Evolutionary conservation across 2,329 filamentous ascomycete genomes (phyloP).

Genomic region (Phialocephala sp.): DNA sequence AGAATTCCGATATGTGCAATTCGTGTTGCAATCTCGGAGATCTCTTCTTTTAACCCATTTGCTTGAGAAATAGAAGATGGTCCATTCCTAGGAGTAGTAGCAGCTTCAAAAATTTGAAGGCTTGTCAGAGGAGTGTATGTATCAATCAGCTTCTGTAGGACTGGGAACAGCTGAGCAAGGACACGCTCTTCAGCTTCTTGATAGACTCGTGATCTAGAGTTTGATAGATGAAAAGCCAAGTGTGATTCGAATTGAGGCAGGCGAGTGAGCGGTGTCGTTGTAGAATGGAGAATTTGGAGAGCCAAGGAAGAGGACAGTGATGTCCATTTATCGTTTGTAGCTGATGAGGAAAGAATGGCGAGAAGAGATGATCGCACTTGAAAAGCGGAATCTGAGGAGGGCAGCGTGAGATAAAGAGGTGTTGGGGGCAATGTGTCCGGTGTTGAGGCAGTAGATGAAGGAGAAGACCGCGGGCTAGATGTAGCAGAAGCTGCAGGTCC

Average conservation of each 20-base stretch:
- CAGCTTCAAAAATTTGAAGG: slow-evolving; percentile 43
- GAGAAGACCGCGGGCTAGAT: slow-evolving; percentile 41
- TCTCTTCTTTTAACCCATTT: slow-evolving; percentile 35
- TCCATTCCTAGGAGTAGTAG: slow-evolving; percentile 36
- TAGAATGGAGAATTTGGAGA: slow-evolving; percentile 43
- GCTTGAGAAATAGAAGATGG: slow-evolving; percentile 11
- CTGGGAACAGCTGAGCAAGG: slow-evolving; percentile 36
- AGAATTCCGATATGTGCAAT: slow-evolving; percentile 83
- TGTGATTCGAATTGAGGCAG: slow-evolving; percentile 42
- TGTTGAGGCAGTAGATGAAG: slow-evolving; percentile 38
- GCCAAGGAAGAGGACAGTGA: slow-evolving; percentile 37
- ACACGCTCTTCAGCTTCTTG: slow-evolving; percentile 40
- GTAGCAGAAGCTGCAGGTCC: slow-evolving; percentile 29
- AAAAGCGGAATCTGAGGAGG: slow-evolving; percentile 33
- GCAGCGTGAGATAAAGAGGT: slow-evolving; percentile 36
- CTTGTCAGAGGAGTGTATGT: slow-evolving; percentile 40
- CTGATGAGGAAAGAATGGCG: slow-evolving; percentile 40
- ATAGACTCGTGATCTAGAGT: slow-evolving; percentile 37
- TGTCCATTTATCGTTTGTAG: slow-evolving; percentile 39
- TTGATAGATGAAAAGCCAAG: slow-evolving; percentile 41
- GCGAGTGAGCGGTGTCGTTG: slow-evolving; percentile 37
- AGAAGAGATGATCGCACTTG: slow-evolving; percentile 39
- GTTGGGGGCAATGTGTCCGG: slow-evolving; percentile 37
- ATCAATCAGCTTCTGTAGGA: slow-evolving; percentile 40
- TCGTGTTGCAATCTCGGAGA: slow-evolving; percentile 74